These are phyloP conservation scores for Verticillium zaregamsianum DNA, from an alignment of 2,329 filamentous ascomycete species.

Conservation along the genomic window DNA sequence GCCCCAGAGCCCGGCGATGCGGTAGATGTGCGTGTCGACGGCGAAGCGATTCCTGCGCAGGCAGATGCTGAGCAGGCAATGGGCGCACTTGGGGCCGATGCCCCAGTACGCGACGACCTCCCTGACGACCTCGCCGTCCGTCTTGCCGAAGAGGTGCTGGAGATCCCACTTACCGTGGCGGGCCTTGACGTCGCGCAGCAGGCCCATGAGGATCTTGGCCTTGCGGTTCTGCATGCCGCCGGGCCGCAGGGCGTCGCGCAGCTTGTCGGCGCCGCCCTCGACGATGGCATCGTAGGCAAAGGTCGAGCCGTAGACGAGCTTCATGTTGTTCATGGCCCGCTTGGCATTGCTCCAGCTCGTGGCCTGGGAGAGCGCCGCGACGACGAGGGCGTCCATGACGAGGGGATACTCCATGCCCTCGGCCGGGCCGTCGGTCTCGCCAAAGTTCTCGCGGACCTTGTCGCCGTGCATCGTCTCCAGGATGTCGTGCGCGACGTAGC, in stretches of 20 bases:
- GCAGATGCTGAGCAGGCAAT: constrained; percentile 6
- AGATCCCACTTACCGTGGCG: constrained; percentile 6
- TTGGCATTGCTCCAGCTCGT: constrained; percentile 6
- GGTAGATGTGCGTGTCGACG: constrained; percentile 5
- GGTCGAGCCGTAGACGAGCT: constrained; percentile 3
- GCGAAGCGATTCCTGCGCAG: constrained; percentile 1
- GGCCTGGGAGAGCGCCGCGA: constrained; percentile 5
- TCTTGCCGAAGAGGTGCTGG: constrained; percentile 3
- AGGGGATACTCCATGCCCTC: background rate
- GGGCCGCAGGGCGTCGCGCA: constrained; percentile 1
- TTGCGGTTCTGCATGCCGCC: constrained; percentile 7
- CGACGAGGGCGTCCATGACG: constrained; percentile 6
- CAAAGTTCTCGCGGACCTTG: constrained; percentile 1
- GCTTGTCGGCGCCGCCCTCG: constrained; percentile 3
- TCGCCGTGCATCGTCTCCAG: constrained; percentile 3
- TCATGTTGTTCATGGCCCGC: constrained; percentile 5
- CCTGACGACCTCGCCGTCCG: constrained; percentile 3
- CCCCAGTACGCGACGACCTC: constrained; percentile 6
- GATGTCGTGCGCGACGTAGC: background rate
- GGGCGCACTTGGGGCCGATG: constrained; percentile 1
- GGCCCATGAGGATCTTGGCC: constrained; percentile 3
- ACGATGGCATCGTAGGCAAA: constrained; percentile 3
- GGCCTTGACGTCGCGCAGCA: constrained; percentile 1
- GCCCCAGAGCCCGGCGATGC: constrained; percentile 2
- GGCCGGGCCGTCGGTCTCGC: background rate